Evolutionary conservation across 2,329 filamentous ascomycete species (phyloP).

Genomic region (Colletotrichum sp.): DNA sequence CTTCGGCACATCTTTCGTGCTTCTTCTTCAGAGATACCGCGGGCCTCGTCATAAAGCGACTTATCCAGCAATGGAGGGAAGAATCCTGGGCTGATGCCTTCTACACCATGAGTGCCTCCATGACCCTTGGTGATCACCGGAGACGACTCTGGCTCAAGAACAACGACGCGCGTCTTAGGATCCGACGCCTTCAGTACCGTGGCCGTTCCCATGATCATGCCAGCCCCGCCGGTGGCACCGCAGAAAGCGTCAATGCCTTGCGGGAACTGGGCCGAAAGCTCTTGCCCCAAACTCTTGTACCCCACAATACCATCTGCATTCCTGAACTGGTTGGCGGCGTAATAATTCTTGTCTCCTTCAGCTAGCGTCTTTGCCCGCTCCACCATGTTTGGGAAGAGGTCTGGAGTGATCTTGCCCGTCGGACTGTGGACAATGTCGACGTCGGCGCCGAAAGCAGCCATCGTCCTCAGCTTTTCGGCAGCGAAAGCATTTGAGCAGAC

Average conservation of each 20-base stretch:
- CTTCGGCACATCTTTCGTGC: conserved; percentile 1
- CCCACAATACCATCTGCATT: conserved; percentile 16
- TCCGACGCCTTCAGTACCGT: neutral
- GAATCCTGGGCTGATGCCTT: conserved; percentile 1
- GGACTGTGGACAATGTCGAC: conserved; percentile 12
- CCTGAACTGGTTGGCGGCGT: conserved; percentile 11
- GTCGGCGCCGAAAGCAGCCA: conserved; percentile 14
- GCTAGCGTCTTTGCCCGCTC: neutral
- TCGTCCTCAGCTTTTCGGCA: conserved; percentile 18
- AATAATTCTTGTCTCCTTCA: neutral
- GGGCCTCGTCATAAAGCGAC: conserved; percentile 2
- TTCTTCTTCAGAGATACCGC: neutral
- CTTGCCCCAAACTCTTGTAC: conserved; percentile 7
- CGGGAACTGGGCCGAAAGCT: neutral
- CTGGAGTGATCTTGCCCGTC: conserved; percentile 6
- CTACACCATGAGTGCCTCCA: neutral
- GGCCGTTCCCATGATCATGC: conserved; percentile 16
- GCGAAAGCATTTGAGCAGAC: conserved; percentile 9
- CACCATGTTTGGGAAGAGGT: conserved; percentile 1
- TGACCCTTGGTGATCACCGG: neutral
- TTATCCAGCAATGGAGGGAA: neutral
- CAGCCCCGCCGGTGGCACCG: conserved; percentile 13
- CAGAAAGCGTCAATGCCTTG: conserved; percentile 17
- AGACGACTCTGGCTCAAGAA: conserved; percentile 1
- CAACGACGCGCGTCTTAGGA: neutral